phyloP scores from a whole-genome alignment of 2,329 filamentous ascomycete species.

The Calonectria naviculata region DNA sequence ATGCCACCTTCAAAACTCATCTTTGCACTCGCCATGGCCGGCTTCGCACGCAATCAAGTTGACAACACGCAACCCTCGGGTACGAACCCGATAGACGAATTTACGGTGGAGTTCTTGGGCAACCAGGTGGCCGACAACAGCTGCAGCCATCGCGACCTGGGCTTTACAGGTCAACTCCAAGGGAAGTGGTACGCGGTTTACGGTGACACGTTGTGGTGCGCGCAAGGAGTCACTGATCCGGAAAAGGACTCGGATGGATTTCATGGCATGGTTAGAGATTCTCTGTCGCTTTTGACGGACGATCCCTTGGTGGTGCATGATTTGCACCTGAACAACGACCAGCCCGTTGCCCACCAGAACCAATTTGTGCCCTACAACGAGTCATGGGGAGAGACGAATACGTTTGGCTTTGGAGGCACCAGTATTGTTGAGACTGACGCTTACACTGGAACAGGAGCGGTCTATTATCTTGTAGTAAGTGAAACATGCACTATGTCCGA shows the following conservation, averaged over 20 bases:
- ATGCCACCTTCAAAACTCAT: slow-evolving; percentile 4
- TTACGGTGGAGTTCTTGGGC: slow-evolving; percentile 46
- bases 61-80: slow-evolving; percentile 53
- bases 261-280: slow-evolving; percentile 53
- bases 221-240: slow-evolving; percentile 45
- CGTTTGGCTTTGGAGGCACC: slow-evolving; percentile 51
- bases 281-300: slow-evolving; percentile 47
- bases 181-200: slow-evolving; percentile 54
- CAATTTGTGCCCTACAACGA: slow-evolving; percentile 50
- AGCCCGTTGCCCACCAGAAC: slow-evolving; percentile 42
- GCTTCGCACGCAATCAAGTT: slow-evolving; percentile 5
- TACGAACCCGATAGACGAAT: slow-evolving; percentile 45
- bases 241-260: slow-evolving; percentile 45
- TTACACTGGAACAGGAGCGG: slow-evolving; percentile 39
- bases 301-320: slow-evolving; percentile 50
- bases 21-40: neutral
- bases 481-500: rapidly evolving
- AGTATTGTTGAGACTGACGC: slow-evolving; percentile 50
- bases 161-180: slow-evolving; percentile 48
- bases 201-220: slow-evolving; percentile 47
- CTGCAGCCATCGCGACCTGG: slow-evolving; percentile 50
- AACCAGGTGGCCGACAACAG: slow-evolving; percentile 51
- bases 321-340: slow-evolving; percentile 47
- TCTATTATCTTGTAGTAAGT: slow-evolving; percentile 52
- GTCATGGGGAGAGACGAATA: slow-evolving; percentile 49